Evolutionary conservation across 2,329 filamentous ascomycete genomes (phyloP).

Genomic region (Dothistroma pini): DNA sequence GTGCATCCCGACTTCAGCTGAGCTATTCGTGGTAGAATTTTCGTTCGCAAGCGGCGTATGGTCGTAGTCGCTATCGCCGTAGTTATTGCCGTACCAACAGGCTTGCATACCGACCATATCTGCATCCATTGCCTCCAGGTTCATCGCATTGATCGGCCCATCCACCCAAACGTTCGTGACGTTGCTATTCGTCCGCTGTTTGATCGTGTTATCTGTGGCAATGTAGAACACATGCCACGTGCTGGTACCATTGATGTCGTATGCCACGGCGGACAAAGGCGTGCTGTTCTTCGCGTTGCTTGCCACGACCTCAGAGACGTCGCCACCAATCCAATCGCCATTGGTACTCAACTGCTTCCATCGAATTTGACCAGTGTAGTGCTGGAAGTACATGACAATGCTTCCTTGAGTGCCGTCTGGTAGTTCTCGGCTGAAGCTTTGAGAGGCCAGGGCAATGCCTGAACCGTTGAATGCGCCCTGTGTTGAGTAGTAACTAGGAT

Average conservation of each 20-base stretch:
- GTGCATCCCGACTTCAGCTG: slow-evolving; percentile 40
- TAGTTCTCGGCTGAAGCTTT: slow-evolving; percentile 36
- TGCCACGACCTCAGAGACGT: slow-evolving; percentile 38
- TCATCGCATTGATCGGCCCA: slow-evolving; percentile 35
- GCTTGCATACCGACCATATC: slow-evolving; percentile 38
- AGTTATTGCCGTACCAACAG: slow-evolving; percentile 39
- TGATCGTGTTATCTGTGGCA: slow-evolving; percentile 35
- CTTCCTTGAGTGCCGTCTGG: slow-evolving; percentile 35
- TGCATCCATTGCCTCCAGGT: slow-evolving; percentile 32
- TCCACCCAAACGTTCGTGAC: slow-evolving; percentile 38
- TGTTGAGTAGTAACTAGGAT: slow-evolving; percentile 38
- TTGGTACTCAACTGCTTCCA: slow-evolving; percentile 38
- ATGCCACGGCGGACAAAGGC: slow-evolving; percentile 43
- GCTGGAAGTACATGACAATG: slow-evolving; percentile 46
- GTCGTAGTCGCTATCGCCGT: slow-evolving; percentile 38
- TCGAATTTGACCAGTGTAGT: slow-evolving; percentile 42
- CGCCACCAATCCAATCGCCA: slow-evolving; percentile 40
- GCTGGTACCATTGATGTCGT: slow-evolving; percentile 35
- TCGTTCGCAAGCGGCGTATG: slow-evolving; percentile 36
- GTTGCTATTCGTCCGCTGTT: slow-evolving; percentile 41
- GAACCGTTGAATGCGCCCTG: slow-evolving; percentile 47
- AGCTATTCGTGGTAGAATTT: slow-evolving; percentile 25
- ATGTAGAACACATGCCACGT: slow-evolving; percentile 39
- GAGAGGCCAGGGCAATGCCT: slow-evolving; percentile 44
- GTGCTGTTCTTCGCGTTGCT: slow-evolving; percentile 44